A percentile compares a stretch with the other conserved stretches of the same genome.
Conservation (phyloP, 2,329 filamentous ascomycete species). For the Microcyclosporella mali region DNA sequence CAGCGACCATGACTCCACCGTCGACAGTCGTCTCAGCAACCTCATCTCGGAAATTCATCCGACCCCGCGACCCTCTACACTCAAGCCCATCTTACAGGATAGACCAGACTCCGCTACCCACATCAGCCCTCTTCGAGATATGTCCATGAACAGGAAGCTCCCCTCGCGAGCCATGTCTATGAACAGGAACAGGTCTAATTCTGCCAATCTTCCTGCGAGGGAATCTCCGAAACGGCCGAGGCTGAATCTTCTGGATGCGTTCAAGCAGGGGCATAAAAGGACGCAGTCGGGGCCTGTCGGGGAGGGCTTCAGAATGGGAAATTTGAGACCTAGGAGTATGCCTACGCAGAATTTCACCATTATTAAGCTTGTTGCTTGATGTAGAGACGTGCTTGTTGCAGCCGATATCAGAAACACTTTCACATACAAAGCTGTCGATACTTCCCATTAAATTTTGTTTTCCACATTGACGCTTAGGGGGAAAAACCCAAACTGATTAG, state of each 20-base stretch:
- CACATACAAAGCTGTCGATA: too few species aligned
- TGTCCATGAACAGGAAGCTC: background rate
- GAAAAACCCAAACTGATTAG: too few species aligned
- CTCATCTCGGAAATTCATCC: constrained; percentile 13
- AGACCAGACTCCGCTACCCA: background rate
- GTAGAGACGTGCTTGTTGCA: too few species aligned
- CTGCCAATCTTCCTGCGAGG: background rate
- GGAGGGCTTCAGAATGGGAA: background rate
- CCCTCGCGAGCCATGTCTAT: too few species aligned
- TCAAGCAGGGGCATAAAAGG: background rate
- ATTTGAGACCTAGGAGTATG: background rate
- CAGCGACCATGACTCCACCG: background rate
- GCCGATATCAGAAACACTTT: too few species aligned
- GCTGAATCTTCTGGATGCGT: background rate
- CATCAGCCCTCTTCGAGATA: background rate
- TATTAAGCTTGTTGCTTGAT: background rate
- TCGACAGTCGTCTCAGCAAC: constrained; percentile 16
- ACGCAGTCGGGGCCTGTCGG: background rate
- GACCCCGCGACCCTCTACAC: background rate
- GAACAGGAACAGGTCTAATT: background rate
- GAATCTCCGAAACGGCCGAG: background rate
- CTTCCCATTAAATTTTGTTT: too few species aligned
- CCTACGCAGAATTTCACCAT: background rate
- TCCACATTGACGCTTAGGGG: too few species aligned
- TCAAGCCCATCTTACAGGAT: constrained; percentile 1